These are phyloP conservation scores for Puccinia polysora DNA, from an alignment of 1,284 basidiomycete species.

Conservation along the genomic window DNA sequence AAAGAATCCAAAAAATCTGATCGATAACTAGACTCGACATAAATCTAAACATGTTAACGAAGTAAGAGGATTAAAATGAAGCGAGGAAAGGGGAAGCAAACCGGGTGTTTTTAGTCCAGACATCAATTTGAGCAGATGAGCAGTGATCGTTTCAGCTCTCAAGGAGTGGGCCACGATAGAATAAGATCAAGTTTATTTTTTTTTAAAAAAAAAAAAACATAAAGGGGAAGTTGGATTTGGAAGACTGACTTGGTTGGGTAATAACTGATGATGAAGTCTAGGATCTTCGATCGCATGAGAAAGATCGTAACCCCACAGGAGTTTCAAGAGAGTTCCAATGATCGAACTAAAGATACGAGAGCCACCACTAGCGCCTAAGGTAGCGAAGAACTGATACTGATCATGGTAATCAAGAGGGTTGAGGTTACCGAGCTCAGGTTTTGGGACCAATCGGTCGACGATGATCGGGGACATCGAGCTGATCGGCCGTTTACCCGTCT, in stretches of 20 bases:
- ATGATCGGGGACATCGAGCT: constrained; percentile 78
- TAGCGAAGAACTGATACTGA: constrained; percentile 61
- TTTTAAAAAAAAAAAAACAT: not conserved
- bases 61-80: not conserved
- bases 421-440: constrained; percentile 57
- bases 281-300: constrained; percentile 75
- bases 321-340: constrained; percentile 74
- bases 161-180: too few relatives aligned
- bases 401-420: not conserved
- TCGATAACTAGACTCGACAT: constrained; percentile 7
- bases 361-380: constrained; percentile 80
- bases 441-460: constrained; percentile 58
- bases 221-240: not conserved
- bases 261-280: constrained; percentile 85
- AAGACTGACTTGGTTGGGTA: constrained; percentile 58
- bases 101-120: too few relatives aligned
- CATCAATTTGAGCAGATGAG: not conserved
- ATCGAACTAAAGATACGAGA: constrained; percentile 75
- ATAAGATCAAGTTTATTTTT: not conserved
- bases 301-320: constrained; percentile 74
- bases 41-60: not conserved
- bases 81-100: too few relatives aligned
- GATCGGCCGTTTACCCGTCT: constrained; percentile 75
- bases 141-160: not conserved
- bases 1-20: constrained; percentile 19